Percentiles rank a stretch among this genome's conserved stretches.
phyloP scores from a whole-genome alignment of 768 basidiomycete genomes.

The Serendipita sp. region DNA sequence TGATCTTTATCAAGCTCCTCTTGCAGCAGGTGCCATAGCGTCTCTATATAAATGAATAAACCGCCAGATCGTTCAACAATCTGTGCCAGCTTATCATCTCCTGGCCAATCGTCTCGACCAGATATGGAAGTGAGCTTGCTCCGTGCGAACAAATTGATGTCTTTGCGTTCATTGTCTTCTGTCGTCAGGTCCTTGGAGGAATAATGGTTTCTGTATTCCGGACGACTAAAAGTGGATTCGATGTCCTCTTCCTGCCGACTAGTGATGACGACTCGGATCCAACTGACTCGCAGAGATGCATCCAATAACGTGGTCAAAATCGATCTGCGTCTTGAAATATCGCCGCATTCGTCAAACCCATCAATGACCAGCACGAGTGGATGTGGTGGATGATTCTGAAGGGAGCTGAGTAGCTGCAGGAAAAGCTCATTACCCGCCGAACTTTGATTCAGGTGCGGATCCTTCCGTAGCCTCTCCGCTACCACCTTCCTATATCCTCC shows the following conservation, averaged over 20 bases:
- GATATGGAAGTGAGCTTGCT: too few species aligned
- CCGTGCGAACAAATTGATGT: too few species aligned
- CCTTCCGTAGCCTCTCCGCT: not conserved
- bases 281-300: not conserved
- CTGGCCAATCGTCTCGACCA: too few species aligned
- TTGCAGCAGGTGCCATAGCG: too few species aligned
- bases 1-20: too few species aligned
- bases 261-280: not conserved
- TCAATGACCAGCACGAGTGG: not conserved
- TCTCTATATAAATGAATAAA: too few species aligned
- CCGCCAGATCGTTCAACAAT: too few species aligned
- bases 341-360: not conserved
- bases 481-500: not conserved
- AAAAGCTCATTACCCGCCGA: not conserved
- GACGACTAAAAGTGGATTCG: not conserved
- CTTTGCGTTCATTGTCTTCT: too few species aligned
- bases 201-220: too few species aligned
- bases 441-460: not conserved
- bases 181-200: too few species aligned
- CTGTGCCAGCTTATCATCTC: too few species aligned
- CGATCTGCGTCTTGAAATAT: not conserved
- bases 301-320: not conserved
- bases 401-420: not conserved
- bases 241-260: not conserved
- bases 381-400: not conserved